Conservation (phyloP, 306 rosid species). For the Inga leiocalycina region DNA sequence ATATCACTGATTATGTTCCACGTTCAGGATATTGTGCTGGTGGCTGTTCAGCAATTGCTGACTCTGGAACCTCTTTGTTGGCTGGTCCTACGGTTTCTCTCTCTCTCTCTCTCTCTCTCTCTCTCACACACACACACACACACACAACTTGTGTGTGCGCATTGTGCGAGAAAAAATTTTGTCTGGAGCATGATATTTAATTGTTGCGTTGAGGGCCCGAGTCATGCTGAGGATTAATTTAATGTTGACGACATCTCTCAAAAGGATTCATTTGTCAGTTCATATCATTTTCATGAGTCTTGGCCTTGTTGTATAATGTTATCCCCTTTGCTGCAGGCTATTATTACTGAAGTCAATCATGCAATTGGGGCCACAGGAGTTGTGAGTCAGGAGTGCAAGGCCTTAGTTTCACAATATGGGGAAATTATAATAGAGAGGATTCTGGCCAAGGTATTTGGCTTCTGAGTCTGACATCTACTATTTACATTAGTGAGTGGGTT, state of each 20-base stretch:
- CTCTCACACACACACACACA: too few relatives aligned
- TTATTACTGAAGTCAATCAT: slow-evolving; percentile 70
- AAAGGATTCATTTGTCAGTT: neutral
- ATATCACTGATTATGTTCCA: neutral
- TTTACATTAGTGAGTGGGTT: neutral
- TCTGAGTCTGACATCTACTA: neutral
- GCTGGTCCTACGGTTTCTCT: slow-evolving; percentile 61
- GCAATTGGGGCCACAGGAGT: slow-evolving; percentile 78
- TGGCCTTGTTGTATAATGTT: neutral
- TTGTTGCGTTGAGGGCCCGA: neutral
- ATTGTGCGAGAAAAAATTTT: neutral
- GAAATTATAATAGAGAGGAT: slow-evolving; percentile 63
- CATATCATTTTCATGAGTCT: neutral
- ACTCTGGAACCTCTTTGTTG: slow-evolving; percentile 84
- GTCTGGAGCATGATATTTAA: neutral
- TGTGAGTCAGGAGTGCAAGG: slow-evolving; percentile 69
- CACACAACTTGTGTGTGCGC: neutral
- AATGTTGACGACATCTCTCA: neutral
- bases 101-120: neutral
- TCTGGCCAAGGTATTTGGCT: slow-evolving; percentile 47
- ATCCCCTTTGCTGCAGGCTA: slow-evolving; percentile 40
- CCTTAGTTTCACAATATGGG: slow-evolving; percentile 66
- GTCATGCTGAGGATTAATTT: neutral
- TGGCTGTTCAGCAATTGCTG: slow-evolving; percentile 83
- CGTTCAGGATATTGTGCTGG: slow-evolving; percentile 69